Base-by-base conservation (phyloP, 139 green algal species). In the Chlamydomonas asymmetrica region DNA sequence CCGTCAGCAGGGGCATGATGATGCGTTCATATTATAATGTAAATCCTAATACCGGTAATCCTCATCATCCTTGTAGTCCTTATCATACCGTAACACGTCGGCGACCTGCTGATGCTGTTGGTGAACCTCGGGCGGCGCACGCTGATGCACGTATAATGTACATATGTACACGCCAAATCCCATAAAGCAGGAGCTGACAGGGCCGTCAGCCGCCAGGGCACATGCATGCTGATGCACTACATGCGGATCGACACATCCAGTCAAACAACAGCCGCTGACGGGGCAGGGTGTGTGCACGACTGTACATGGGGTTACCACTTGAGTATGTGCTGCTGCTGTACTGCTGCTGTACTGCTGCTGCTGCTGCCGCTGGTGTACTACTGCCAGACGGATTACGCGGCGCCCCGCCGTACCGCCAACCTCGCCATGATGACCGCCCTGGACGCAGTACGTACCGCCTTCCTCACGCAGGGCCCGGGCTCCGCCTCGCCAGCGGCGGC, bases 371-470 rank as follows among this genome's bases (percentile, higher is more conserved):
- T 62, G 48, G 16, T 4, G 31, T n/a, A 4, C 35, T 72, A 34
- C 72, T 72, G 61, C 32, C 43, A 4, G 77, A 78, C n/a, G 20
- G 3, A 63, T 0, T 96, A 97, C 66, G 91, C 93, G 74, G 13
- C 18, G 40, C 90, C 87, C 3, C 80, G 88, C 9, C 78, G 86
- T 65, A 22, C 31, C 18, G 85, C 88, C 9, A 93, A 92, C 43
- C 22, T 73, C 22, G 39, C 73, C 6, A 93, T 95, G 91, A 88
- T 87, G 60, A 65, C 78, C 0, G 89, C 89, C 0, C 50, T 95
- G 59, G 88, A 95, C 38, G 71, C 10, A 52, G 10, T 52, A 52
- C 45, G 10, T 25, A 52, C 45, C 10, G 45, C 45, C 45, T 52
- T 10, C 45, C 10, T 10, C 45, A 25, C 10, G 10, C 45, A 52